Evolutionary conservation across 768 basidiomycete species (phyloP).

Genomic region (Leccinum fibrillosum): DNA sequence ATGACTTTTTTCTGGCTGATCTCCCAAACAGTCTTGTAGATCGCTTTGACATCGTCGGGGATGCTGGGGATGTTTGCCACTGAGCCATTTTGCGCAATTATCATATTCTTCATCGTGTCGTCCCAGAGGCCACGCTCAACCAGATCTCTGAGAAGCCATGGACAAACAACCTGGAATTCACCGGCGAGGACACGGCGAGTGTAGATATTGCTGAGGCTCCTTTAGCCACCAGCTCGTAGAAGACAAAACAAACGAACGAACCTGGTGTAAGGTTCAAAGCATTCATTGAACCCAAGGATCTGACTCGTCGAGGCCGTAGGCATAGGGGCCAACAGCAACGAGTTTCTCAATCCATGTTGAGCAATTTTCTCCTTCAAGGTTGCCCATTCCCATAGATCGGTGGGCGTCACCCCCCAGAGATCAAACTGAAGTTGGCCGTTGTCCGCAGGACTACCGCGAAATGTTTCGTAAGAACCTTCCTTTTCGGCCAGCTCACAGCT

Average conservation of each 20-base stretch:
- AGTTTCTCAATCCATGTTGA: constrained; percentile 81
- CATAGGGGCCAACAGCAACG: constrained; percentile 93
- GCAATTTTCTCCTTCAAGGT: constrained; percentile 83
- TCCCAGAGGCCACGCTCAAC: constrained; percentile 95
- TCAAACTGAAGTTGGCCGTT: constrained; percentile 91
- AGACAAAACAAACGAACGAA: constrained; percentile 38
- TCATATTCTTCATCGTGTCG: constrained; percentile 98
- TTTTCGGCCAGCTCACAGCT: constrained; percentile 80
- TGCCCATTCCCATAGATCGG: constrained; percentile 92
- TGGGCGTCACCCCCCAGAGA: constrained; percentile 90
- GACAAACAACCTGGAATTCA: constrained; percentile 99
- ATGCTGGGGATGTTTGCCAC: constrained; percentile 85
- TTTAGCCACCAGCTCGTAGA: constrained; percentile 5
- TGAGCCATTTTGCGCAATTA: constrained; percentile 94
- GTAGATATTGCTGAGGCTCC: constrained; percentile 82
- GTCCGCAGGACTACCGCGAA: constrained; percentile 85
- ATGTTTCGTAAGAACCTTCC: constrained; percentile 86
- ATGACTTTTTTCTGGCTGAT: constrained; percentile 98
- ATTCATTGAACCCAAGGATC: constrained; percentile 97
- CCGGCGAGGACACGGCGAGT: constrained; percentile 98
- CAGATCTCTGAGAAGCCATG: constrained; percentile 97
- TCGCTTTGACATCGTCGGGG: constrained; percentile 89
- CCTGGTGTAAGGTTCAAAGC: constrained; percentile 98
- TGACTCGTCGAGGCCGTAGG: constrained; percentile 98
- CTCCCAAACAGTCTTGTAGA: constrained; percentile 99